Percentiles rank a stretch among this genome's conserved stretches.
These are phyloP conservation scores for Pleurotus platypus DNA, from an alignment of 768 basidiomycete genomes.

Conservation along the genomic window DNA sequence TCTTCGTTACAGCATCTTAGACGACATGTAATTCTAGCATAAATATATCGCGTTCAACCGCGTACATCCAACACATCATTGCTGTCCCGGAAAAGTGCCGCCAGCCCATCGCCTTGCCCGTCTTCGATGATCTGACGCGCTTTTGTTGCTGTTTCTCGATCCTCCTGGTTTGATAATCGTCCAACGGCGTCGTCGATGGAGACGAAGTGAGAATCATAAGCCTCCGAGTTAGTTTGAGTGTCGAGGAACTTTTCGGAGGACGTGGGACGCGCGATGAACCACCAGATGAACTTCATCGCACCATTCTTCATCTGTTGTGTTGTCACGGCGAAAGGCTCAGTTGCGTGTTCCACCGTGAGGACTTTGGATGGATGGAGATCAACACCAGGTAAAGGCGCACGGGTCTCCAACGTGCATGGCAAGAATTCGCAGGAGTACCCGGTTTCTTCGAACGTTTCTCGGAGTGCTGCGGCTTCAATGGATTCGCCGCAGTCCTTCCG, in stretches of 20 bases:
- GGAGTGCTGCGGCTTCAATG: constrained; percentile 45
- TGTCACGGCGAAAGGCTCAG: constrained; percentile 32
- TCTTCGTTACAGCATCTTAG: constrained; percentile 28
- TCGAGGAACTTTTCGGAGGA: not conserved
- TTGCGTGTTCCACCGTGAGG: constrained; percentile 13
- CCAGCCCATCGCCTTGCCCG: not conserved
- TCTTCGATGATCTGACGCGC: not conserved
- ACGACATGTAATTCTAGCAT: constrained; percentile 37
- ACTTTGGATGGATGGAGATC: constrained; percentile 23
- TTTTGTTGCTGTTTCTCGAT: not conserved
- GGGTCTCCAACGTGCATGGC: constrained; percentile 47
- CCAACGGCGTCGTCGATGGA: not conserved
- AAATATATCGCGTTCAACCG: constrained; percentile 77
- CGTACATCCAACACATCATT: constrained; percentile 21
- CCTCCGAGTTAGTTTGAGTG: not conserved
- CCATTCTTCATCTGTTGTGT: not conserved
- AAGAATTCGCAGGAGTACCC: constrained; percentile 52
- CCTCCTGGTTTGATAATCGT: not conserved
- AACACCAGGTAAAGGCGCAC: constrained; percentile 50
- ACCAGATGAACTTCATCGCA: not conserved
- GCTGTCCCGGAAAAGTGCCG: not conserved
- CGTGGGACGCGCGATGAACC: not conserved
- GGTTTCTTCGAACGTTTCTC: constrained; percentile 67
- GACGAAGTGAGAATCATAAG: not conserved
- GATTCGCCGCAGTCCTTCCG: constrained; percentile 56